Evolutionary conservation across 2,329 filamentous ascomycete species (phyloP).

Genomic region (Chrysoporthe cubensis): DNA sequence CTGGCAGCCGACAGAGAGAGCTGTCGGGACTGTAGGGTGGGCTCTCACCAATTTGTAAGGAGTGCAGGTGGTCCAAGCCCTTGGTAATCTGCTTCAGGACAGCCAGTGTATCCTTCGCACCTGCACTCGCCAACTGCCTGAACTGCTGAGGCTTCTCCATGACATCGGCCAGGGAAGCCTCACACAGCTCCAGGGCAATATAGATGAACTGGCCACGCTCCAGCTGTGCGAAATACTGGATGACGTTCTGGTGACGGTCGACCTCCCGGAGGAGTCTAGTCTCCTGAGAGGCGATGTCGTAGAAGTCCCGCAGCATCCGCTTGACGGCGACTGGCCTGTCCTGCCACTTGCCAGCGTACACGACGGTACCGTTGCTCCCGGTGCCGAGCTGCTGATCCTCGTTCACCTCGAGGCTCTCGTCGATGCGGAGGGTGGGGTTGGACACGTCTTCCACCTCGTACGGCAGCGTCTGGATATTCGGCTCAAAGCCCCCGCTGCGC

Average conservation of each 20-base stretch:
- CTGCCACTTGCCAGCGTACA: slow-evolving; percentile 93
- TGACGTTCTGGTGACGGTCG: slow-evolving; percentile 94
- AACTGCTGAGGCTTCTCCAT: slow-evolving; percentile 75
- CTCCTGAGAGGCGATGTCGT: slow-evolving; percentile 92
- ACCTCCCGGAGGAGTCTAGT: slow-evolving; percentile 89
- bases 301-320: slow-evolving; percentile 94
- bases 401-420: slow-evolving; percentile 67
- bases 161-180: slow-evolving; percentile 90
- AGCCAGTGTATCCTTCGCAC: slow-evolving; percentile 75
- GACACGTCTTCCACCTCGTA: slow-evolving; percentile 64
- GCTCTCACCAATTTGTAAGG: slow-evolving; percentile 71
- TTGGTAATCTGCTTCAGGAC: slow-evolving; percentile 88
- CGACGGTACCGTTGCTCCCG: slow-evolving; percentile 95
- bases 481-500: slow-evolving; percentile 54
- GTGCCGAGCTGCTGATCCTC: slow-evolving; percentile 68
- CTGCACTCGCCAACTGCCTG: slow-evolving; percentile 70
- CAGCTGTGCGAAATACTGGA: slow-evolving; percentile 93
- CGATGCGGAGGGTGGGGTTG: slow-evolving; percentile 63
- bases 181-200: slow-evolving; percentile 92
- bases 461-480: slow-evolving; percentile 62
- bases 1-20: neutral
- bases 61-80: slow-evolving; percentile 87
- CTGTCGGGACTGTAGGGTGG: neutral
- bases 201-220: slow-evolving; percentile 90
- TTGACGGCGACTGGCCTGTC: slow-evolving; percentile 94